Base-by-base conservation (phyloP, 2,329 filamentous ascomycete genomes). In the Monosporascus sp. region DNA sequence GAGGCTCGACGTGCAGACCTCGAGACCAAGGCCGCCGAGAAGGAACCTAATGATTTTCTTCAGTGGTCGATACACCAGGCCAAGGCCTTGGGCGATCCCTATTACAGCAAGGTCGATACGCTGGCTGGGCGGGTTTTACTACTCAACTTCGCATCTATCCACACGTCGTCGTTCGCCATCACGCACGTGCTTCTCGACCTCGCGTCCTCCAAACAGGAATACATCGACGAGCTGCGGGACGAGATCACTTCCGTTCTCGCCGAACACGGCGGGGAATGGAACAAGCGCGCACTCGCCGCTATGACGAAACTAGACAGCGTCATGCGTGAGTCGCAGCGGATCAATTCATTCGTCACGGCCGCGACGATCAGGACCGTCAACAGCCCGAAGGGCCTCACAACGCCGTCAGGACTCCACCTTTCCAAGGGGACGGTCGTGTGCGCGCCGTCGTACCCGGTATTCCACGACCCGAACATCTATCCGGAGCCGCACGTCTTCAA, bases 381-480 rank as follows among this genome's bases (percentile, higher is more conserved):
- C 17, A 54, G 59, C 6, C 50, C 51, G 20, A 57, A 62, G 17
- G 68, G 67, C 25, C 22, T 69, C 36, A 68, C 61, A 1, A 69
- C 72, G 2, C 68, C 69, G 6, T 68, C 65, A 5, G 71, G 70
- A 17, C 57, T 70, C 22, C 60, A 63, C 15, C 52, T 73, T n/a
- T 67, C 70, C 0, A 54, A 54, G 7, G 65, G 66, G n/a, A 61
- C 60, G 7, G 54, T 53, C 9, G 54, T 74, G 17, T 58, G 50
- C 46, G 66, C 68, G 14, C 66, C 66, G 3, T 56, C 61, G 8
- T 68, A 68, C 54, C 54, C 64, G 11, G 62, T 71, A 7, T 50
- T 68, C 37, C 61, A 63, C 37, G 60, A 83, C 58, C 70, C 73
- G 0, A 59, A 68, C 0, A 65, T 81, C 25, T 84, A 83, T 61